Evolutionary conservation across 495 filamentous ascomycete species (phyloP).

Genomic region (Xylaria acuta): DNA sequence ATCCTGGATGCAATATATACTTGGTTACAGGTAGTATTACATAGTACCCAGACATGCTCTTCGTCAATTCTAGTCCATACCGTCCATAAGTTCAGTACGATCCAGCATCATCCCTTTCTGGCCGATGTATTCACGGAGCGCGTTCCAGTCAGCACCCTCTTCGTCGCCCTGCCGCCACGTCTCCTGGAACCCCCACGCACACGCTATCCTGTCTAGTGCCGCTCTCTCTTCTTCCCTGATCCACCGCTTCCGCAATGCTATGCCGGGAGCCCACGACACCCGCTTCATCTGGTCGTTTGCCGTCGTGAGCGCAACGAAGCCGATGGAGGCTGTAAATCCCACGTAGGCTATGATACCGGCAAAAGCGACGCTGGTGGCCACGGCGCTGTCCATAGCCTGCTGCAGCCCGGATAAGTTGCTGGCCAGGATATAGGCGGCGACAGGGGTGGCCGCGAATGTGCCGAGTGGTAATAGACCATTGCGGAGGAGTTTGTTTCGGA

Average conservation of each 20-base stretch:
- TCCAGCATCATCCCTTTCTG: conserved; percentile 89
- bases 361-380: conserved; percentile 79
- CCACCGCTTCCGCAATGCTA: conserved; percentile 85
- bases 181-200: conserved; percentile 89
- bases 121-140: conserved; percentile 77
- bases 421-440: conserved; percentile 73
- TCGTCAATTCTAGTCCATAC: conserved; percentile 69
- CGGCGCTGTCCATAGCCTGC: conserved; percentile 70
- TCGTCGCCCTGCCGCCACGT: conserved; percentile 82
- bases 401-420: conserved; percentile 65
- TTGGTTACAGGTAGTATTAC: conserved; percentile 8
- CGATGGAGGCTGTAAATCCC: conserved; percentile 76
- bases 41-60: neutral
- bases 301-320: conserved; percentile 82
- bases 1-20: neutral
- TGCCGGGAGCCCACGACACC: conserved; percentile 83
- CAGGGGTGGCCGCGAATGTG: conserved; percentile 62
- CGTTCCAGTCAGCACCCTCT: conserved; percentile 87
- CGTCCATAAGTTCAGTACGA: conserved; percentile 83
- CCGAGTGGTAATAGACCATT: conserved; percentile 49
- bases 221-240: conserved; percentile 89
- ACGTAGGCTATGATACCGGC: conserved; percentile 82
- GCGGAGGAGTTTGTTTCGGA: conserved; percentile 65
- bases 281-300: conserved; percentile 93
- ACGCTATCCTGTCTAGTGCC: conserved; percentile 84